Evolutionary conservation across 2,329 filamentous ascomycete genomes (phyloP).

Genomic region (Trichophyton mentagrophytes): DNA sequence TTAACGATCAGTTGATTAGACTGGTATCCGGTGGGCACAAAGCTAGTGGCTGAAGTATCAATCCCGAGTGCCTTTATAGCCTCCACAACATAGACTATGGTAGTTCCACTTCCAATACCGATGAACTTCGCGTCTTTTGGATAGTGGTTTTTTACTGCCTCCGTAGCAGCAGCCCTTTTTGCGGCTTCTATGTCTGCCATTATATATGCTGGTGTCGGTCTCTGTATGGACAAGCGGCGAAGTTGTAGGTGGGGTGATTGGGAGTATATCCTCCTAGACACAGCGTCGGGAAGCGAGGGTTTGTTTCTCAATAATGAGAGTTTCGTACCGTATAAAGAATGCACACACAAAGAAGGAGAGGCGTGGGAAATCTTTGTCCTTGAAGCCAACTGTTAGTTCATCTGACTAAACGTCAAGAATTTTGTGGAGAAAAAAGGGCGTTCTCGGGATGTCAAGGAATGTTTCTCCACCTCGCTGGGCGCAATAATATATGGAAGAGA

Average conservation of each 20-base stretch:
- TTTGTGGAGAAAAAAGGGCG: not conserved
- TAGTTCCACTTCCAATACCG: constrained; percentile 53
- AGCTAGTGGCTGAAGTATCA: constrained; percentile 52
- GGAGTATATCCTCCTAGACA: not conserved
- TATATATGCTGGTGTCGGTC: constrained; percentile 10
- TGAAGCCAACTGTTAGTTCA: not conserved
- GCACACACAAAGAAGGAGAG: not conserved
- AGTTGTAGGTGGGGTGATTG: not conserved
- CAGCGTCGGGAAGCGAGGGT: not conserved
- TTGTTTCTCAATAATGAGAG: not conserved
- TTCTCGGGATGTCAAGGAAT: not conserved
- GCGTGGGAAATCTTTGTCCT: not conserved
- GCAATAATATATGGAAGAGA: no score
- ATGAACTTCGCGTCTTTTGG: constrained; percentile 44
- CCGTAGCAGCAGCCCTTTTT: constrained; percentile 47
- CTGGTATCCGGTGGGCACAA: constrained; percentile 85
- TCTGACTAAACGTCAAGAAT: not conserved
- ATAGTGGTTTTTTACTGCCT: constrained; percentile 50
- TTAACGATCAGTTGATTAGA: constrained; percentile 73
- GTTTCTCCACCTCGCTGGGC: not conserved
- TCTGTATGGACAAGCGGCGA: not conserved
- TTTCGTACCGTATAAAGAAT: not conserved
- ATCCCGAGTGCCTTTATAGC: constrained; percentile 43
- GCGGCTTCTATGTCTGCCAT: constrained; percentile 42
- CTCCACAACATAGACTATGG: constrained; percentile 55